Percentiles rank a stretch among this genome's conserved stretches.
Evolutionary conservation across 805 yeast genomes (phyloP).

Genomic region (Cyberlindnera lachancei): DNA sequence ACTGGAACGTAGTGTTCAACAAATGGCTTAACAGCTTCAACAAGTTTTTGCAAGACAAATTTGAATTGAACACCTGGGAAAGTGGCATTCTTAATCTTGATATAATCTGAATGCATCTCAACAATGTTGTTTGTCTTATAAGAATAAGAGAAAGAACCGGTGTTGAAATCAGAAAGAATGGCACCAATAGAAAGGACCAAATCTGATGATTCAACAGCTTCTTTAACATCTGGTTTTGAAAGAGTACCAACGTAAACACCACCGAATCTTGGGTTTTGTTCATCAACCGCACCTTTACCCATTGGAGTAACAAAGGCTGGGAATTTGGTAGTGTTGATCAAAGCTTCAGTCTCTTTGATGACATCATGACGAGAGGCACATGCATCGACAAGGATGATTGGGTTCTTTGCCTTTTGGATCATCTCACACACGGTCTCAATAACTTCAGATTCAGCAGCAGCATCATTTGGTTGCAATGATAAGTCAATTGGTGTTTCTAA

Average conservation of each 20-base stretch:
- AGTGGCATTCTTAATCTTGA: conserved; percentile 60
- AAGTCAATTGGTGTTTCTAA: conserved; percentile 63
- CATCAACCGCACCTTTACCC: conserved; percentile 81
- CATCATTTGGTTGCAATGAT: conserved; percentile 47
- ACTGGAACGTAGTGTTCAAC: conserved; percentile 40
- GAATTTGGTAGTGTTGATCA: conserved; percentile 64
- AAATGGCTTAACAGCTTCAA: conserved; percentile 29
- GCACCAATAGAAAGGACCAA: conserved; percentile 76
- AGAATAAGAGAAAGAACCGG: conserved; percentile 77
- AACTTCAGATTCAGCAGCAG: conserved; percentile 57
- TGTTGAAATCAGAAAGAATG: conserved; percentile 79
- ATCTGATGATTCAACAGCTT: conserved; percentile 67
- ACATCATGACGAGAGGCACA: conserved; percentile 77
- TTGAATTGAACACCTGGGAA: conserved; percentile 72
- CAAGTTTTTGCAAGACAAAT: conserved; percentile 38
- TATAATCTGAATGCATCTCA: conserved; percentile 73
- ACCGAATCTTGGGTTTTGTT: conserved; percentile 63
- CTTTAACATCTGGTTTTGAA: conserved; percentile 64
- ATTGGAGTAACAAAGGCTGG: conserved; percentile 83
- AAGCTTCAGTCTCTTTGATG: conserved; percentile 50
- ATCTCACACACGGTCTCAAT: conserved; percentile 43
- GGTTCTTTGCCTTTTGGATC: conserved; percentile 54
- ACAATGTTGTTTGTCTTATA: conserved; percentile 68
- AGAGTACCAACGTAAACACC: conserved; percentile 85
- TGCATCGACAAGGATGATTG: conserved; percentile 77